Evolutionary conservation across 208 protist species (phyloP), one percentile per base, ranked within the genome.

Genomic region (Histomonas meleagridis): DNA sequence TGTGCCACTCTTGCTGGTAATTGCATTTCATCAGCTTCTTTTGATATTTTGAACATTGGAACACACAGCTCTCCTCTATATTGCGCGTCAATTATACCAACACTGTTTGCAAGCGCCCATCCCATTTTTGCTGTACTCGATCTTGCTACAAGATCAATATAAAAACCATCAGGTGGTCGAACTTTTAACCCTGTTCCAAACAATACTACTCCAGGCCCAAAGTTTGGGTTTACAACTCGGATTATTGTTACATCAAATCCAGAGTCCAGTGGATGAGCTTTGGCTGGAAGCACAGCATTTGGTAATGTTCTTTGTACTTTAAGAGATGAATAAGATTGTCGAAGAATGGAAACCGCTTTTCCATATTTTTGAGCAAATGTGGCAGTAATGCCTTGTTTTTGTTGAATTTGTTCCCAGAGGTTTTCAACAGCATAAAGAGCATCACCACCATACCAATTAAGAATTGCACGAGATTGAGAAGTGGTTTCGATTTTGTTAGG

Each of bases 301-400:
- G 76, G 76, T 18, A 46, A 21, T 2, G 55, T 57, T 28, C 55
- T 86, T 51, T 43, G 21, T 2, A 86, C 76, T 86, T 55, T 12
- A 12, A 86, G 46, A 5, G 76, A 32, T 21, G 76, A 51, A n/a
- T 43, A 48, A 38, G 76, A 51, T 28, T 86, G 51, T 40, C 32
- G 43, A 1, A 86, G 26, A 7, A 16, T 18, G 7, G 76, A 5
- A 40, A 40, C 51, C 0, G 46, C 46, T 55, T 38, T 51, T 32
- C 76, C 76, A n/a, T 86, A 86, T 38, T 5, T 32, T 86, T 86
- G 76, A 57, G 76, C 76, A n/a, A 86, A 86, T 32, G 76, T 38
- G 4, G 16, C 3, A 53, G 76, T 40, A n/a, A 86, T 86, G 18
- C 18, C 38, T 16, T 86, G 76, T 35, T 43, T 86, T 55, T 86